Conservation (phyloP, 371 early-diverging fungal species). For the Rhizopus sp. region DNA sequence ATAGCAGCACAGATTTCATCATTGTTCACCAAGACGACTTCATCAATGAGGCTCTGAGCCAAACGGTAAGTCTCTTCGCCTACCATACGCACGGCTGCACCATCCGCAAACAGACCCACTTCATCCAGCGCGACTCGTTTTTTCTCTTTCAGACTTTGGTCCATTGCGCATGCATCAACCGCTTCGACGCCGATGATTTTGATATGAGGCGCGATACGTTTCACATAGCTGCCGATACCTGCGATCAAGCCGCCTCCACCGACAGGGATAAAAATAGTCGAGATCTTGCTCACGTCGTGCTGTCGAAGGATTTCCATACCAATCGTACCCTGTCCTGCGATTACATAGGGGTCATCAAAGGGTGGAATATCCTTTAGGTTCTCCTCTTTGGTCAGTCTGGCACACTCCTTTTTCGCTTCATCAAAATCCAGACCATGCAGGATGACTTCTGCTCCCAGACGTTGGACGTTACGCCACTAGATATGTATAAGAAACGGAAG, state of each 20-base stretch:
- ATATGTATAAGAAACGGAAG: constrained; percentile 19
- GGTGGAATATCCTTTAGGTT: constrained; percentile 86
- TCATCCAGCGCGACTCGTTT: constrained; percentile 67
- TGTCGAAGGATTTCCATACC: constrained; percentile 93
- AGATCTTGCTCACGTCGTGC: constrained; percentile 63
- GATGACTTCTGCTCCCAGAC: constrained; percentile 91
- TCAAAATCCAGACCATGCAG: constrained; percentile 92
- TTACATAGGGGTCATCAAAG: constrained; percentile 96
- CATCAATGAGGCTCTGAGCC: constrained; percentile 69
- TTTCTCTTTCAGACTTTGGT: constrained; percentile 66
- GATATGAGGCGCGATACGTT: constrained; percentile 84
- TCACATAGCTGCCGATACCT: constrained; percentile 90
- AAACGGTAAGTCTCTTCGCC: constrained; percentile 89
- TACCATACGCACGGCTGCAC: constrained; percentile 91
- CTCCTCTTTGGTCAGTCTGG: constrained; percentile 66
- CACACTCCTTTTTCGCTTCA: constrained; percentile 87
- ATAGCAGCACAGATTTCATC: constrained; percentile 98
- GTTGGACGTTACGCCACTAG: constrained; percentile 89
- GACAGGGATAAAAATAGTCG: constrained; percentile 86
- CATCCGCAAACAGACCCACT: constrained; percentile 97
- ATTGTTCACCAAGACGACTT: constrained; percentile 86
- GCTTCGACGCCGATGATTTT: constrained; percentile 92
- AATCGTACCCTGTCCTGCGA: constrained; percentile 97
- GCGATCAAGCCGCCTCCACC: constrained; percentile 97
- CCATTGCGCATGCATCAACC: constrained; percentile 90